phyloP scores from a whole-genome alignment of 352 stramenopile genomes.

The Pythium sukuiense region DNA sequence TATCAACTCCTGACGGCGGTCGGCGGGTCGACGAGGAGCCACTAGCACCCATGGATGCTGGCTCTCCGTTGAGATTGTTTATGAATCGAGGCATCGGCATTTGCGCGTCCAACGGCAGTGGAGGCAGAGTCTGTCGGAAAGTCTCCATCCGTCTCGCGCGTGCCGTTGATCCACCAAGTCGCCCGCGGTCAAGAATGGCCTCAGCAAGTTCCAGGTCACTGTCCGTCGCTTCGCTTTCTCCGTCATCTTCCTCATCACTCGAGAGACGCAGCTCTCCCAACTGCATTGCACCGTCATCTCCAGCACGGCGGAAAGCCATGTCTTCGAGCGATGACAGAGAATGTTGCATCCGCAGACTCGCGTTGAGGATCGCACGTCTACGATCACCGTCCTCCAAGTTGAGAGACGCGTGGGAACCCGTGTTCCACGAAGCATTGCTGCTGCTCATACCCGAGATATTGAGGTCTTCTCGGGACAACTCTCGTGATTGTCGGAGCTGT shows the following conservation, averaged over 20 bases:
- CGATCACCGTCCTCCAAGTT: conserved; percentile 18
- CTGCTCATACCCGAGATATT: conserved; percentile 23
- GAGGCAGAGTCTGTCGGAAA: conserved; percentile 23
- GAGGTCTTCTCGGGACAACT: conserved; percentile 28
- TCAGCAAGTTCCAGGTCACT: conserved; percentile 32
- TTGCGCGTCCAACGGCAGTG: conserved; percentile 4
- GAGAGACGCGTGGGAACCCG: conserved; percentile 21
- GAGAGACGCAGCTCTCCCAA: conserved; percentile 27
- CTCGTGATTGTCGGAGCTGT: conserved; percentile 18
- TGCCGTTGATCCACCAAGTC: not conserved
- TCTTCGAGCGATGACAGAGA: conserved; percentile 22
- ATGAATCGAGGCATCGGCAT: conserved; percentile 10
- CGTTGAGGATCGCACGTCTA: conserved; percentile 2
- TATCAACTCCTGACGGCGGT: conserved; percentile 16
- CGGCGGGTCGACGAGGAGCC: not conserved
- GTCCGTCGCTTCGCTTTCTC: conserved; percentile 15
- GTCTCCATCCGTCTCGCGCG: conserved; percentile 10
- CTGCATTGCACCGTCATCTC: conserved; percentile 21
- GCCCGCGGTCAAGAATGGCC: conserved; percentile 14
- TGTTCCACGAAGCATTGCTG: conserved; percentile 26
- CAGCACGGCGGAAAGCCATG: conserved; percentile 14
- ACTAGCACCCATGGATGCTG: not conserved
- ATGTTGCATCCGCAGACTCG: conserved; percentile 11
- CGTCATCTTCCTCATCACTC: conserved; percentile 25
- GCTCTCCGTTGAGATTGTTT: not conserved